phyloP scores from a whole-genome alignment of 345 rosid species.

The Rhodomyrtus tomentosa region DNA sequence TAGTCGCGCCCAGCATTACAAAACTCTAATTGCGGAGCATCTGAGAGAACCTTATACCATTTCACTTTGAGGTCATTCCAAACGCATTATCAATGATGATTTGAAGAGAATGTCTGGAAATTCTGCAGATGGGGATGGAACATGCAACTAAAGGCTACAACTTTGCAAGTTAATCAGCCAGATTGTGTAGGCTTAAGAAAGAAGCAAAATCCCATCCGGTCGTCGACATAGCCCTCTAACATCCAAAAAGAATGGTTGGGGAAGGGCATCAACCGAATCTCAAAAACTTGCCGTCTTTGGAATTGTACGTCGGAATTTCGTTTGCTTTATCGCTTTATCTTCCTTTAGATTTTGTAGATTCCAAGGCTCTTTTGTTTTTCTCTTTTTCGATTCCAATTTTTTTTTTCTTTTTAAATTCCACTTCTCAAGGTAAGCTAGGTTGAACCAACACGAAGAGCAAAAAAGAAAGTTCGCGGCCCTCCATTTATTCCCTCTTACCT shows the following conservation, averaged over 20 bases:
- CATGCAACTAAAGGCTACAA: background rate
- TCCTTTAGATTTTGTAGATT: slow-evolving; percentile 4
- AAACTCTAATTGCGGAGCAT: background rate
- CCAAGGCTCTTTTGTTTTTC: background rate
- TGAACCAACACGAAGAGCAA: slow-evolving; percentile 45
- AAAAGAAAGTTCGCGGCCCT: slow-evolving; percentile 14
- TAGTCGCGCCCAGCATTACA: background rate
- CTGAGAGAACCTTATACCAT: background rate
- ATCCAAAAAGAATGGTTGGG: background rate
- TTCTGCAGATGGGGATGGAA: background rate
- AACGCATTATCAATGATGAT: background rate
- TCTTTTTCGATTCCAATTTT: background rate
- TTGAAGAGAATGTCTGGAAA: background rate
- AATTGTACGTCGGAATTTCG: background rate
- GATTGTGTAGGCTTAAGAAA: background rate
- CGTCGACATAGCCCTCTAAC: background rate
- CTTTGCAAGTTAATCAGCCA: background rate
- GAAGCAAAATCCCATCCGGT: background rate
- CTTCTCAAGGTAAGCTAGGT: slow-evolving; percentile 35
- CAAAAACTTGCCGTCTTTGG: background rate
- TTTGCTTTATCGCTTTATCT: slow-evolving; percentile 17
- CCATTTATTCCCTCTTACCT: slow-evolving; percentile 23
- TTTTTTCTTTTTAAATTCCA: slow-evolving; percentile 9
- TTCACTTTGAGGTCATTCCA: background rate
- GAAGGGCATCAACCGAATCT: background rate